These are phyloP conservation scores for Tetrahymena malaccensis DNA, from an alignment of 73 alveolate species.

Conservation along the genomic window DNA sequence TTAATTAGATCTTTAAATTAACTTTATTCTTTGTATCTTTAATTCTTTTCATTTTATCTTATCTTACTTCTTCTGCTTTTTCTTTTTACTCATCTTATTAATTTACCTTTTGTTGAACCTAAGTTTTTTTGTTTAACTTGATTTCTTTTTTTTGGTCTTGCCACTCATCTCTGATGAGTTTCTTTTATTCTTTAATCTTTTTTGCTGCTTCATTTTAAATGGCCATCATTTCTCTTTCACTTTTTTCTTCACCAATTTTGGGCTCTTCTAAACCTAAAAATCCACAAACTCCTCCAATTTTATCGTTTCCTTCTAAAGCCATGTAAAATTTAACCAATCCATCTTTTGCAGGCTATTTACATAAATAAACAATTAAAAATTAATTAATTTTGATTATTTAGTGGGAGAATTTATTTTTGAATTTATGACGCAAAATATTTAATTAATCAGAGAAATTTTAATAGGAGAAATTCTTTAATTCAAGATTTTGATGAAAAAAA, in stretches of 20 bases:
- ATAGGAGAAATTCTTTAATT: neutral
- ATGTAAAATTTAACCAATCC: slow-evolving; percentile 4
- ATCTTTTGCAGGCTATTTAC: slow-evolving; percentile 20
- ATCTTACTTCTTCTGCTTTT: neutral
- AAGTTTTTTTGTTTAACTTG: neutral
- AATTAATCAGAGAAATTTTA: neutral
- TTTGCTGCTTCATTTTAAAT: neutral
- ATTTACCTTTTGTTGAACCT: neutral
- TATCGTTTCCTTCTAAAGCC: slow-evolving; percentile 22
- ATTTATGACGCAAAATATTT: neutral
- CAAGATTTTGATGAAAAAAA: no score
- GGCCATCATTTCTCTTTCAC: neutral
- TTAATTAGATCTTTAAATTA: neutral
- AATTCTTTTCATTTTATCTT: neutral
- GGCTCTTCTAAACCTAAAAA: neutral
- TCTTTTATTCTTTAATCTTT: neutral
- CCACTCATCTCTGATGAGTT: neutral
- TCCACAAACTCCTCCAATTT: slow-evolving; percentile 46
- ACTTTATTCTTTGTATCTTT: neutral
- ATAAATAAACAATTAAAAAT: neutral
- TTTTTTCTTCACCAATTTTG: neutral
- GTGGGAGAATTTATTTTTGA: no score
- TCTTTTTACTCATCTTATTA: neutral
- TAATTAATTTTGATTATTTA: no score
- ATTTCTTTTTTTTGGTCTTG: neutral